A percentile compares a stretch with the other conserved stretches of the same genome.
Conservation (phyloP, 208 protist genomes). For the Crithidia expoeki region DNA sequence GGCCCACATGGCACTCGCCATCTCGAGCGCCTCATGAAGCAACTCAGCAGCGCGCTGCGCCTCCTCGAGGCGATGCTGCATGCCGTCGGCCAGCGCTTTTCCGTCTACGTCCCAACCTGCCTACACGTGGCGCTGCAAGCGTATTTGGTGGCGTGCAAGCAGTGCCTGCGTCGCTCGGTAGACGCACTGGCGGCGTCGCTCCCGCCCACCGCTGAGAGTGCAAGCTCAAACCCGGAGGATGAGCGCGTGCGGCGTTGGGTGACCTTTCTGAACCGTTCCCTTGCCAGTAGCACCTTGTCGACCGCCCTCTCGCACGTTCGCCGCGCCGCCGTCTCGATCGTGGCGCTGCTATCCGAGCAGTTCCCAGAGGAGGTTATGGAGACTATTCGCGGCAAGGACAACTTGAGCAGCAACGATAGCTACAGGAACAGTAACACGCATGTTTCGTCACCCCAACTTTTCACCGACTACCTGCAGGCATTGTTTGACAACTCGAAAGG, state of each 20-base stretch:
- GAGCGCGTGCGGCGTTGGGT: conserved; percentile 30
- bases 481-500: conserved; percentile 57
- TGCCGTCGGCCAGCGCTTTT: conserved; percentile 69
- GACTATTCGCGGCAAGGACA: conserved; percentile 32
- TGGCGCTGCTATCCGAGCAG: conserved; percentile 77
- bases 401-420: background rate
- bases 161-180: conserved; percentile 44
- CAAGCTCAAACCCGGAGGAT: conserved; percentile 6
- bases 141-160: conserved; percentile 81
- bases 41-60: conserved; percentile 60
- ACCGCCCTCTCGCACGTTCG: conserved; percentile 57
- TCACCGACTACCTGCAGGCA: conserved; percentile 36
- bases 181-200: conserved; percentile 25
- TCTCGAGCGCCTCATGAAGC: conserved; percentile 65
- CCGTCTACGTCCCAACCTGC: conserved; percentile 66
- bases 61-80: conserved; percentile 71
- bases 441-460: conserved; percentile 12
- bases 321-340: conserved; percentile 48
- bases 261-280: conserved; percentile 29
- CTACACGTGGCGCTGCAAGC: conserved; percentile 63
- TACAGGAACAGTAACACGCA: background rate
- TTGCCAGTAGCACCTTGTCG: conserved; percentile 48
- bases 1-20: conserved; percentile 42
- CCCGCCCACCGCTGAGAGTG: background rate
- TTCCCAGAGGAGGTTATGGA: conserved; percentile 75